A percentile compares a stretch with the other conserved stretches of the same genome.
Conservation (phyloP, 2,329 filamentous ascomycete species). For the Fusarium sarcochroum region DNA sequence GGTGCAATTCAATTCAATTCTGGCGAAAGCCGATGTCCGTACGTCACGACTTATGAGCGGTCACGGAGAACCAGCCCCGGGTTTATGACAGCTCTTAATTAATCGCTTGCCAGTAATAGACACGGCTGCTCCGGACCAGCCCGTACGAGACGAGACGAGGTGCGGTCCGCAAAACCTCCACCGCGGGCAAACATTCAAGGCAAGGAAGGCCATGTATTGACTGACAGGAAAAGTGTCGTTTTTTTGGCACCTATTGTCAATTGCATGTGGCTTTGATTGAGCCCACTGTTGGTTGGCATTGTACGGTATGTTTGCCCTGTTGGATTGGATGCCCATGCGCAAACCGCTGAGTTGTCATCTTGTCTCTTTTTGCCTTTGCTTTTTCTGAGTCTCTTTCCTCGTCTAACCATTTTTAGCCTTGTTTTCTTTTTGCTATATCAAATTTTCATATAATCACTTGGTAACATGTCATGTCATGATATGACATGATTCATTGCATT, state of each 20-base stretch:
- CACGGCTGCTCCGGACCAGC: constrained; percentile 38
- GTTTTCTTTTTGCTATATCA: constrained; percentile 14
- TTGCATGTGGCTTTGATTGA: constrained; percentile 17
- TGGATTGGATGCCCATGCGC: background rate
- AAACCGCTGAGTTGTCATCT: background rate
- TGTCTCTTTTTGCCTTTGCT: constrained; percentile 13
- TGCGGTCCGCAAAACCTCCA: constrained; percentile 32
- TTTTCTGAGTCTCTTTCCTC: constrained; percentile 25
- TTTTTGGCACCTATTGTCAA: constrained; percentile 27
- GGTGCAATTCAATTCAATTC: constrained; percentile 27
- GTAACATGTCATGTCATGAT: constrained; percentile 16
- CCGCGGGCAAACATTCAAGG: constrained; percentile 22
- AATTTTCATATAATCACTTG: constrained; percentile 9
- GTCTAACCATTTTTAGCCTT: constrained; percentile 10
- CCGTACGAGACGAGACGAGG: constrained; percentile 19
- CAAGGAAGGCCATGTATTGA: too few relatives aligned
- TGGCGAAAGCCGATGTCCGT: constrained; percentile 40
- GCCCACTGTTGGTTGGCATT: constrained; percentile 17
- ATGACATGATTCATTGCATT: constrained; percentile 34
- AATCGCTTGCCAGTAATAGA: constrained; percentile 14
- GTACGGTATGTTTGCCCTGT: constrained; percentile 22
- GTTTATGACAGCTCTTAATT: background rate
- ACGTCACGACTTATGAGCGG: constrained; percentile 11
- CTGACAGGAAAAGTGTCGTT: constrained; percentile 11
- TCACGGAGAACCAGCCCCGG: constrained; percentile 8